These are phyloP conservation scores for Fagus sylvatica DNA, from an alignment of 306 rosid species.

Conservation along the genomic window DNA sequence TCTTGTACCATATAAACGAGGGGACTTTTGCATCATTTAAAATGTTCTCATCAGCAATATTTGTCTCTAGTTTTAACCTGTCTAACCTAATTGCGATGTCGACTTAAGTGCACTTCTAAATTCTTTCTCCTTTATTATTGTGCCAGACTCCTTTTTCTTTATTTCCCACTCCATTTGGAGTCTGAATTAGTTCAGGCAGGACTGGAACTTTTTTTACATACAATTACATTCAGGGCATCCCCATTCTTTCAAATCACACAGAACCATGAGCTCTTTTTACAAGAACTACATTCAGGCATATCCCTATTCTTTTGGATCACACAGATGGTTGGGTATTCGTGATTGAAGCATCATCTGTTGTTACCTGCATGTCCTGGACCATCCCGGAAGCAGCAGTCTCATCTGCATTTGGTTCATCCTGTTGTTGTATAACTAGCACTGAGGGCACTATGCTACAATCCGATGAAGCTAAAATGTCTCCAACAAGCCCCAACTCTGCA, in stretches of 20 bases:
- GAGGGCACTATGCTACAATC: conserved; percentile 26
- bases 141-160: no score
- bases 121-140: no score
- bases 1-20: not conserved
- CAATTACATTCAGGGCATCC: no score
- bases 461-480: conserved; percentile 30
- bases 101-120: no score
- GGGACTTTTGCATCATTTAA: no score
- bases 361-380: not conserved
- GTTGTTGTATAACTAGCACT: conserved; percentile 29
- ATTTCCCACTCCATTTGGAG: no score
- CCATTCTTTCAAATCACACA: no score
- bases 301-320: not conserved
- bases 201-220: not conserved
- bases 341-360: not conserved
- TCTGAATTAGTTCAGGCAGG: not conserved
- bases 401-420: conserved; percentile 3
- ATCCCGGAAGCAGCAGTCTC: not conserved
- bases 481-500: conserved; percentile 35
- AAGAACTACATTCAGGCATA: not conserved
- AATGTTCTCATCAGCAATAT: no score
- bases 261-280: not conserved
- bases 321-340: not conserved
- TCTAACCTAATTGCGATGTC: no score
- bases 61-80: no score